phyloP scores from a whole-genome alignment of 2,329 filamentous ascomycete species.

The Colletotrichum plurivorum region DNA sequence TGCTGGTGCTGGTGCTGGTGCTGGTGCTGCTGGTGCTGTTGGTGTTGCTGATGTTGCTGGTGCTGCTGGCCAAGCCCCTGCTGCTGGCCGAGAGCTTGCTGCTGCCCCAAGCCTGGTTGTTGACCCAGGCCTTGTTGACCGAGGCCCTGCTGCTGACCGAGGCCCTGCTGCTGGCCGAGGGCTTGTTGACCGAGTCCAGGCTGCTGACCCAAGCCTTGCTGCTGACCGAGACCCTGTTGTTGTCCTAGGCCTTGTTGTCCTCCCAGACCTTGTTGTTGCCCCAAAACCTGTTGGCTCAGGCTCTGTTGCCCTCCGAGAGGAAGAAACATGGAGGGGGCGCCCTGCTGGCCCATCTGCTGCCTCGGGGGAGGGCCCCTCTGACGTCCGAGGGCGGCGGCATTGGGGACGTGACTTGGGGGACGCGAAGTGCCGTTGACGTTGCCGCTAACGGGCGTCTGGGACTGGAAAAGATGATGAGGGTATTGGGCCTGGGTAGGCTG shows the following conservation, averaged over 20 bases:
- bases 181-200: slow-evolving; percentile 33
- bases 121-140: slow-evolving; percentile 30
- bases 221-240: slow-evolving; percentile 36
- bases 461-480: slow-evolving; percentile 67
- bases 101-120: slow-evolving; percentile 30
- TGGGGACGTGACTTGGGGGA: slow-evolving; percentile 61
- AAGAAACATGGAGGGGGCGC: slow-evolving; percentile 55
- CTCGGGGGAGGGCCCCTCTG: slow-evolving; percentile 60
- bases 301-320: slow-evolving; percentile 42
- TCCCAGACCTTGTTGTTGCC: slow-evolving; percentile 35
- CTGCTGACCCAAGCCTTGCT: slow-evolving; percentile 36
- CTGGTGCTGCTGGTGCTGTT: slow-evolving; percentile 48
- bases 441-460: slow-evolving; percentile 60
- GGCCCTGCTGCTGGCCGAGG: slow-evolving; percentile 20
- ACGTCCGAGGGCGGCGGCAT: slow-evolving; percentile 61
- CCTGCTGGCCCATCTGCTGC: slow-evolving; percentile 60
- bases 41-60: slow-evolving; percentile 40
- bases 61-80: slow-evolving; percentile 27
- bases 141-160: slow-evolving; percentile 29
- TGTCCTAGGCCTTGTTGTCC: slow-evolving; percentile 29
- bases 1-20: slow-evolving; percentile 47
- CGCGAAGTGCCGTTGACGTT: slow-evolving; percentile 65
- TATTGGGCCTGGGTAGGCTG: slow-evolving; percentile 64
- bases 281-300: slow-evolving; percentile 35
- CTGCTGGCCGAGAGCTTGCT: slow-evolving; percentile 29